These are phyloP conservation scores for Dendrocalamus sinicus DNA, from an alignment of 176 grass and related monocot species.

Conservation along the genomic window DNA sequence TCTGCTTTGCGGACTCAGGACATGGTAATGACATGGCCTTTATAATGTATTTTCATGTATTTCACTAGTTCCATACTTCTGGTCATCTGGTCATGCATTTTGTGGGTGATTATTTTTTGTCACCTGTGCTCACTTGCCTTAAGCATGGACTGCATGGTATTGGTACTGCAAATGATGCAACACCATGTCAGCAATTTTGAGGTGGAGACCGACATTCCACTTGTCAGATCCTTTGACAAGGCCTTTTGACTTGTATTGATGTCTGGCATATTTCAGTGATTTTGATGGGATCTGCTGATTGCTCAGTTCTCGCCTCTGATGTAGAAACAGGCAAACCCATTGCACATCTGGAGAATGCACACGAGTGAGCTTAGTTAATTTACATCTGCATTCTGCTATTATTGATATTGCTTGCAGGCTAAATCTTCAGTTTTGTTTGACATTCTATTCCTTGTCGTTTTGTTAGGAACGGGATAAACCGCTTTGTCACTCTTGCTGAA, in stretches of 20 bases:
- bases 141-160: background rate
- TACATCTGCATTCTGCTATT: background rate
- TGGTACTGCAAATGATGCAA: background rate
- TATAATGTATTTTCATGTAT: background rate
- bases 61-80: background rate
- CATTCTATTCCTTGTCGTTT: background rate
- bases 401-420: constrained; percentile 18
- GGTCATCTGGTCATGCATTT: background rate
- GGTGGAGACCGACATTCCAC: background rate
- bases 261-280: constrained; percentile 60
- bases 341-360: constrained; percentile 69
- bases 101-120: background rate
- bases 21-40: constrained; percentile 36
- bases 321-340: constrained; percentile 72
- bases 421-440: constrained; percentile 15
- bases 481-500: constrained; percentile 84
- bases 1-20: constrained; percentile 50
- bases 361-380: constrained; percentile 55
- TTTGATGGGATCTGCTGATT: constrained; percentile 72
- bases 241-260: background rate
- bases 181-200: background rate
- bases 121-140: background rate
- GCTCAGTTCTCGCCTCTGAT: constrained; percentile 73
- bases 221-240: constrained; percentile 3
- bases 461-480: constrained; percentile 70